Evolutionary conservation across 306 rosid genomes (phyloP), one percentile per base, ranked within the genome.

Genomic region (Trichosanthes truncata): DNA sequence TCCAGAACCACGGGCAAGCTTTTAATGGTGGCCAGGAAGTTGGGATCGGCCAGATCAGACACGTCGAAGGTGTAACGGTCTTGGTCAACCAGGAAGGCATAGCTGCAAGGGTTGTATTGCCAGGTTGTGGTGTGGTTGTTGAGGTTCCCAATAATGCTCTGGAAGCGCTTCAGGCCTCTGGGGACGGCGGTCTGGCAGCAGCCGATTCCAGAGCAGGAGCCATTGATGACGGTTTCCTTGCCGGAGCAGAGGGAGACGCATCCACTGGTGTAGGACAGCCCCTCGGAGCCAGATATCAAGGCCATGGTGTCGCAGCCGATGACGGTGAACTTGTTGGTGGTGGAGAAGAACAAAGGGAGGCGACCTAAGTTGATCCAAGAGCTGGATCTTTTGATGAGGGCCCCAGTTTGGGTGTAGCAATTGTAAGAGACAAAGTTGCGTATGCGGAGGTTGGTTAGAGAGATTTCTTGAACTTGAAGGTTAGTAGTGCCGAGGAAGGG

Each of bases 281-380:
- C 71, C 10, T 49, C 4, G 2, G 20, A 48, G 6, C 84, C 77
- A 14, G 14, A 7, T 4, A 76, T 76, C 59, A 76, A n/a, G 10
- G 81, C 81, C 25, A 20, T 0, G 7, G 78, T 77, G 81, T 82
- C 81, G 20, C 84, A 82, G 2, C 84, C 84, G 3, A 82, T 41
- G 59, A 0, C 84, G 0, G 80, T 73, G 84, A 82, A 77, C 51
- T 53, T 57, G 51, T 77, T 82, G 18, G 56, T 18, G 40, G 13
- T 8, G 10, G 80, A 81, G 46, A 81, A 48, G 75, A 63, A 69
- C 48, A 26, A 18, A 14, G 81, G 76, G 59, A 46, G 18, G n/a
- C 9, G 13, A 17, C 12, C 65, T 66, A 79, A 31, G 68, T 66
- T 79, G 81, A 79, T 79, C 62, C 25, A 65, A 1, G 81, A 53